Conservation (phyloP, 2,329 filamentous ascomycete species). For the Cytospora mali region DNA sequence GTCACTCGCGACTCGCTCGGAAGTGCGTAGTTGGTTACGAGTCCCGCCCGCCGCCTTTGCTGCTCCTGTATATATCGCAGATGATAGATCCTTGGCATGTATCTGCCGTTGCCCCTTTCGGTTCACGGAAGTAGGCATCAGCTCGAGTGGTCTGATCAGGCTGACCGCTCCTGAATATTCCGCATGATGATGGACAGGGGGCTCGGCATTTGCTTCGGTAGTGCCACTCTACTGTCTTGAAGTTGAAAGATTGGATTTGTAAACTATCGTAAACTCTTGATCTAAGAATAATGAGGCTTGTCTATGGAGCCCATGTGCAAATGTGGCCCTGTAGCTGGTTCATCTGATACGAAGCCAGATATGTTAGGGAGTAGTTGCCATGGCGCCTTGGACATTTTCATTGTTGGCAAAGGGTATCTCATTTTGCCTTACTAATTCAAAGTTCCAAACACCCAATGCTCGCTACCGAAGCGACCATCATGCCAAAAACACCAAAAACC, state of each 20-base stretch:
- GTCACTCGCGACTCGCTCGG: neutral
- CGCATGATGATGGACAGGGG: neutral
- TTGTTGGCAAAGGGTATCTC: conserved; percentile 7
- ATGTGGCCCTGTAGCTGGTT: neutral
- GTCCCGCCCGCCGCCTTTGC: neutral
- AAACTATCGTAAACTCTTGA: no score
- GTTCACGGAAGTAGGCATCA: neutral
- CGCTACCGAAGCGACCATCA: conserved; percentile 4
- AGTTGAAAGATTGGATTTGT: no score
- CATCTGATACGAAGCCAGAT: no score
- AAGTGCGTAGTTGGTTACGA: neutral
- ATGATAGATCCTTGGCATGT: neutral
- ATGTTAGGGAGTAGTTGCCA: no score
- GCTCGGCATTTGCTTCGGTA: neutral
- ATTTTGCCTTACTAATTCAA: neutral
- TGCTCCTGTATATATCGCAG: neutral
- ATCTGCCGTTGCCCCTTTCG: neutral
- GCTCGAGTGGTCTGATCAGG: neutral
- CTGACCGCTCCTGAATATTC: neutral
- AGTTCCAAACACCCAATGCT: neutral
- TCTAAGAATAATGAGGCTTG: no score
- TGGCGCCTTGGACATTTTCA: neutral
- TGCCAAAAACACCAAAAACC: conserved; percentile 8
- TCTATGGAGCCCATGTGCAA: neutral
- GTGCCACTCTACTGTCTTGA: neutral